Evolutionary conservation across 768 basidiomycete species (phyloP), one percentile per base, ranked within the genome.

Genomic region (Boletus tylopilopsis): DNA sequence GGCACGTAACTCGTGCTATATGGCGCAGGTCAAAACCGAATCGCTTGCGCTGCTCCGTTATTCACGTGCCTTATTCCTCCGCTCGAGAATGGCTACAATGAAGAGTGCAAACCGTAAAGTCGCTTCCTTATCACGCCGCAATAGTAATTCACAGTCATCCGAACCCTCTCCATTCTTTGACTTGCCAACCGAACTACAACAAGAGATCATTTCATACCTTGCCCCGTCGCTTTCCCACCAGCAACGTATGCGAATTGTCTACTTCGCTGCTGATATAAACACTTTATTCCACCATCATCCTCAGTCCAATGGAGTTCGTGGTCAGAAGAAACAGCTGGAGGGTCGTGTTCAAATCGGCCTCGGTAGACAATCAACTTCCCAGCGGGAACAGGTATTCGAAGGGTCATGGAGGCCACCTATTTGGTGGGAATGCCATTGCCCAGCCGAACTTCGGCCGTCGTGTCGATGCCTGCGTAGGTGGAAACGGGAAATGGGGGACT

Each of bases 171-270:
- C 70, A 7, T 76, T 79, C 57, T 53, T 60, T 23, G 30, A 53
- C n/a, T 64, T 87, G 12, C 85, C 85, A 3, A 64, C 63, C 9
- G 85, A 87, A 61, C 66, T 87, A 7, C 76, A 78, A 47, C 73
- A 79, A 11, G 61, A 81, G 60, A 76, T 82, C 32, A 71, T 86
- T 29, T 76, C 80, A 12, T 76, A 78, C 57, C 64, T 84, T 19
- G 78, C 81, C 5, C 83, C 82, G 15, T 69, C 64, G 1, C 74
- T 87, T 42, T 84, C 84, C 16, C 60, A 73, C 18, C 64, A 68
- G 2, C 85, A 87, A 56, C 76, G 76, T 19, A 68, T 76, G 54
- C 76, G 75, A 8, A 73, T 87, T 27, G 75, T 72, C 53, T 62
- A 59, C 25, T 85, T 76, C 49, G 82, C 82, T 8, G 71, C 77